Evolutionary conservation across 805 yeast species (phyloP), one percentile per base, ranked within the genome.

Genomic region (Torulaspora microellipsoides): DNA sequence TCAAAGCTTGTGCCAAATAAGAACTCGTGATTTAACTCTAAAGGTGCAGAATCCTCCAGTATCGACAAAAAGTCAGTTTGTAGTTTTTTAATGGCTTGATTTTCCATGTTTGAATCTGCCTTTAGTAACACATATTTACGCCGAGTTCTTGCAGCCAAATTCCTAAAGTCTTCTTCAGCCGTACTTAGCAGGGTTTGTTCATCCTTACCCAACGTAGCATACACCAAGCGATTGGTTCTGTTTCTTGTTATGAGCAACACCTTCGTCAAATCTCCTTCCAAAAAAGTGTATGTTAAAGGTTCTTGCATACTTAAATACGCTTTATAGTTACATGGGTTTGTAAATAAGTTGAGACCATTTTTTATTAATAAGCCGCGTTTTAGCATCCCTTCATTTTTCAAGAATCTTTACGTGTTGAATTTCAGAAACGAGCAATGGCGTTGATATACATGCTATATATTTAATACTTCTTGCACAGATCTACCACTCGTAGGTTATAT

Each of bases 1-100:
- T 72, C 75, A 27, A 67, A 61, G 8, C 53, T 34, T 1, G 77
- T 70, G 4, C 76, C 76, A 47, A 67, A 65, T 11, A 70, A 49
- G 31, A 52, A 55, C 42, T 60, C 62, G 45, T 44, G 52, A 11
- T 47, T 43, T 15, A 58, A 43, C 28, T n/a, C 25, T 15, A 23
- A 38, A 7, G 41, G 29, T 12, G 30, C 12, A 17, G 37, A 28
- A 15, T 35, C 40, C 27, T 43, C 46, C 46, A 39, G 20, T 9
- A 36, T 23, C 3, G 42, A 32, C 15, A 10, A 15, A 23, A 43
- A 36, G 13, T 20, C n/a, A 20, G 20, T 17, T 10, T 38, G 39
- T 12, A 43, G 14, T 14, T 31, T 15, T n/a, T 29, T 32, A 15
- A 43, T 14, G n/a, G 36, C 29, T 9, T n/a, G 29, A 17, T 38